Conservation (phyloP, 164 flowering plant species). For the Stephania yunnanensis region DNA sequence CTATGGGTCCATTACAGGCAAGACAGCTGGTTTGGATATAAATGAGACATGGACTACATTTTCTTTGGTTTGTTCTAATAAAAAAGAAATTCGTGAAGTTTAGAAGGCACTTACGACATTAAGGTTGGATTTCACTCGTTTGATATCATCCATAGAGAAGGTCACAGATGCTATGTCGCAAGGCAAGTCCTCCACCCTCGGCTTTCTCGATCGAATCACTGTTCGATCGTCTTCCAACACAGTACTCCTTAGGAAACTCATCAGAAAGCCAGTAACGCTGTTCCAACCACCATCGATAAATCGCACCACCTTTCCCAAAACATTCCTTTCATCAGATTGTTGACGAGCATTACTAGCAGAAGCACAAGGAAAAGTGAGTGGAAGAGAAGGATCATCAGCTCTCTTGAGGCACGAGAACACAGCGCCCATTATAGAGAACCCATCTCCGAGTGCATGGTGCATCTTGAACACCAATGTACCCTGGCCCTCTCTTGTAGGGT, state of each 20-base stretch:
- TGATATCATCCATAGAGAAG: constrained; percentile 11
- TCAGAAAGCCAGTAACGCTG: constrained; percentile 5
- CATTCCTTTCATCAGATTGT: background rate
- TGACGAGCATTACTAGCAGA: background rate
- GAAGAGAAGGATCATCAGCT: constrained; percentile 20
- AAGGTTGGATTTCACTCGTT: constrained; percentile 13
- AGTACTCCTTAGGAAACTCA: constrained; percentile 15
- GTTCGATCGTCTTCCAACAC: constrained; percentile 11
- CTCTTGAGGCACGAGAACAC: constrained; percentile 16
- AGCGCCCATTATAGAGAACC: constrained; percentile 18
- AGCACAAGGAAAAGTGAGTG: constrained; percentile 16
- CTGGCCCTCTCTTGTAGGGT: constrained; percentile 12
- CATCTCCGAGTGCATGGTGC: constrained; percentile 25
- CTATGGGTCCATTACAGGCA: no score
- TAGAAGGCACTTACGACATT: constrained; percentile 13
- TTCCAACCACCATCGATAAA: constrained; percentile 8
- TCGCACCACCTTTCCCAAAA: background rate
- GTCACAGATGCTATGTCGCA: constrained; percentile 3
- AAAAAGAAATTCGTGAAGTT: background rate
- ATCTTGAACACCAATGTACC: constrained; percentile 11
- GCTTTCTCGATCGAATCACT: constrained; percentile 11
- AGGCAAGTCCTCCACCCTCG: constrained; percentile 9
- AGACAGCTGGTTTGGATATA: no score
- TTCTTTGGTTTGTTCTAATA: no score
- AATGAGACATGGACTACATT: no score